phyloP scores from a whole-genome alignment of 495 filamentous ascomycete species.

The Penicillium cosmopolitanum region DNA sequence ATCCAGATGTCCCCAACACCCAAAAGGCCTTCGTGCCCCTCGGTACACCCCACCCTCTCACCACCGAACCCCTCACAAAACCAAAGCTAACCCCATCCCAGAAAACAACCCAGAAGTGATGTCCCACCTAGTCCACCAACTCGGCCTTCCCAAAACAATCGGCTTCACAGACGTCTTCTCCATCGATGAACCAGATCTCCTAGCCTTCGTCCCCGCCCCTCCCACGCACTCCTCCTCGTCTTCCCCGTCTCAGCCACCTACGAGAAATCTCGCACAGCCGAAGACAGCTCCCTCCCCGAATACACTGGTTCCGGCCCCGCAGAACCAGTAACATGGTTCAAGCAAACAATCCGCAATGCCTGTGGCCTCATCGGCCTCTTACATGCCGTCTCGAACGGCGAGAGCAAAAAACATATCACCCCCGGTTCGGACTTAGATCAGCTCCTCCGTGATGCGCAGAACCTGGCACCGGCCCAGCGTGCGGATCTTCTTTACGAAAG shows the following conservation, averaged over 20 bases:
- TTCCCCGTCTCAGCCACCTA: constrained; percentile 77
- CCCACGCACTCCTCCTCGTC: constrained; percentile 80
- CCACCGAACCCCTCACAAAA: constrained; percentile 11
- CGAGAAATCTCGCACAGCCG: constrained; percentile 63
- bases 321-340: constrained; percentile 82
- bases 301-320: constrained; percentile 54
- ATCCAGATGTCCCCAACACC: constrained; percentile 40
- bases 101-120: constrained; percentile 82
- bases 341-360: constrained; percentile 86
- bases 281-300: constrained; percentile 59
- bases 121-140: constrained; percentile 71
- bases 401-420: constrained; percentile 45
- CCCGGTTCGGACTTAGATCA: constrained; percentile 51
- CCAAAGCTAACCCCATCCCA: constrained; percentile 14
- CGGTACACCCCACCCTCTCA: constrained; percentile 32
- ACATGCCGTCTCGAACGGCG: constrained; percentile 71
- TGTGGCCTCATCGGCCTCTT: constrained; percentile 85
- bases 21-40: constrained; percentile 56
- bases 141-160: constrained; percentile 69
- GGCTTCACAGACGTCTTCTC: constrained; percentile 83
- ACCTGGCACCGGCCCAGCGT: constrained; percentile 53
- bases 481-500: constrained; percentile 75
- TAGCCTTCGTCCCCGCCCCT: constrained; percentile 81
- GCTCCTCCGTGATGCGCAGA: constrained; percentile 50
- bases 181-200: constrained; percentile 76